A percentile compares a stretch with the other conserved stretches of the same genome.
Evolutionary conservation across 768 basidiomycete species (phyloP).

Genomic region (Sporobolomyces roseus): DNA sequence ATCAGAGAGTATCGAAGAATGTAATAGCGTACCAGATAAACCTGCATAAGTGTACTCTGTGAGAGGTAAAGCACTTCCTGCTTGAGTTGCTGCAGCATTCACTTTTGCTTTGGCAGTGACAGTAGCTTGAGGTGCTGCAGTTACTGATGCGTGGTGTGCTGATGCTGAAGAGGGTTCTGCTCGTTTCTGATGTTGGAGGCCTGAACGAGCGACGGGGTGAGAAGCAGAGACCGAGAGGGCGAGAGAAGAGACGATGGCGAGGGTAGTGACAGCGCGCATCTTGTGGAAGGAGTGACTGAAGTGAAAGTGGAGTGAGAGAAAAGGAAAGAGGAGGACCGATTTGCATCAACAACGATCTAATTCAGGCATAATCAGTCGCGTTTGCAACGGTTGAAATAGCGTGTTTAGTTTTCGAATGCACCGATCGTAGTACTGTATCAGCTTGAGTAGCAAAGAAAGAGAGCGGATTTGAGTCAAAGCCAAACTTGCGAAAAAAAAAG

Average conservation of each 20-base stretch:
- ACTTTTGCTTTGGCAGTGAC: neutral
- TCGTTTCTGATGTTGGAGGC: neutral
- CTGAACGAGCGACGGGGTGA: neutral
- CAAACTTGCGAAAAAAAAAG: too few relatives aligned
- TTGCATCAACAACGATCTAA: too few relatives aligned
- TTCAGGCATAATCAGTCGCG: too few relatives aligned
- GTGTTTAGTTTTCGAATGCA: too few relatives aligned
- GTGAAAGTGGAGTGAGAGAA: neutral
- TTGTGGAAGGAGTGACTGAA: neutral
- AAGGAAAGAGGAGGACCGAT: neutral
- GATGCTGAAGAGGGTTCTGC: neutral
- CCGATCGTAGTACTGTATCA: too few relatives aligned
- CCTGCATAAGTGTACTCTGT: slow-evolving; percentile 30
- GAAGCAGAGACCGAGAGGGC: neutral
- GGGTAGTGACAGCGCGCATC: slow-evolving; percentile 4
- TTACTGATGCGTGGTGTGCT: neutral
- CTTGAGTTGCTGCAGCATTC: neutral
- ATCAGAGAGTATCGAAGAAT: too few relatives aligned
- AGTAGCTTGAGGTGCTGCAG: neutral
- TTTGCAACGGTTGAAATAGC: neutral
- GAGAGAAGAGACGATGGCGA: slow-evolving; percentile 13
- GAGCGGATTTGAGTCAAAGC: too few relatives aligned
- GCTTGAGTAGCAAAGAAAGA: too few relatives aligned
- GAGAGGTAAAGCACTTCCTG: neutral
- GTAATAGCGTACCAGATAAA: slow-evolving; percentile 10